Evolutionary conservation across 768 basidiomycete genomes (phyloP), one percentile per base, ranked within the genome.

Genomic region (Boletus patriciae): DNA sequence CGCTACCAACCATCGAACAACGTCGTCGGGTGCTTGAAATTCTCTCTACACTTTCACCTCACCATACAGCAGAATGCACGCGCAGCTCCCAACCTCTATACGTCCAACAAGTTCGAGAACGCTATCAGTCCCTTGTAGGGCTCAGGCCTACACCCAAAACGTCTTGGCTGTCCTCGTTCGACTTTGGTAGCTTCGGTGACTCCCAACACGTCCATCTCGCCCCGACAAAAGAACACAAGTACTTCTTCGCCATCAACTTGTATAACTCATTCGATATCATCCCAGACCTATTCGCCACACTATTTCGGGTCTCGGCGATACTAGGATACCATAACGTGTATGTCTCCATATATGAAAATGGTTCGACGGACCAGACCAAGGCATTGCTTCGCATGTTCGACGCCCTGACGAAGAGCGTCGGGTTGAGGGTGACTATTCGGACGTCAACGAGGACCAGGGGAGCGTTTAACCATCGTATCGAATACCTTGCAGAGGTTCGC

Each of bases 231-330:
- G 83, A 88, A 62, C 97, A 99, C 84, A 98, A 99, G 72, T 99
- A 98, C 73, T 98, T 93, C 76, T 97, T 99, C 74, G 96, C 94
- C 58, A 98, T 99, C 82, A 99, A 99, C 75, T 80, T 98, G 57
- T 98, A 98, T 81, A 99, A 99, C 79, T 98, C 95, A 13, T 99
- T 98, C 83, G 94, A 97, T 75, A 78, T 98, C 71, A 95, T 98
- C 62, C 95, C 97, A 18, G 97, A 99, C 75, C 82, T 98, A 36
- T 98, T 98, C 72, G 87, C 94, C 33, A 94, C 94, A 21, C 87
- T 99, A 64, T 99, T 99, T 80, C 86, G 94, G 54, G 87, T 95
- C 38, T 87, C 94, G 0, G 82, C 91, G 38, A 84, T 99, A 61
- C 80, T 99, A 33, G 97, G 97, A 6, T 98, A 92, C 76, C 94